These are phyloP conservation scores for Colletotrichum scovillei DNA, from an alignment of 2,329 filamentous ascomycete genomes.

Conservation along the genomic window DNA sequence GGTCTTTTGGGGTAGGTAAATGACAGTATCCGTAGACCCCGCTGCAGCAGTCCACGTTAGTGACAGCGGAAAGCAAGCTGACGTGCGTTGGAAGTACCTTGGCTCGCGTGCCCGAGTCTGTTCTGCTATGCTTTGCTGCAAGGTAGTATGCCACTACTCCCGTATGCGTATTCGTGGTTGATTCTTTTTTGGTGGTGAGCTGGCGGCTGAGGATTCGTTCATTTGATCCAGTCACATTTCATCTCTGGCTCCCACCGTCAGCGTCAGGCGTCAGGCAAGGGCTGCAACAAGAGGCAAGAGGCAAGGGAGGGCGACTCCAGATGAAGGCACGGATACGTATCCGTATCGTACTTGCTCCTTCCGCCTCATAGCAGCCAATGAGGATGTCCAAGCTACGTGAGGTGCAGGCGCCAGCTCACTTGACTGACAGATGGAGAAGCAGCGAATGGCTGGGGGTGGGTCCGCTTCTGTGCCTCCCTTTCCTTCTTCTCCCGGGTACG, in stretches of 20 bases:
- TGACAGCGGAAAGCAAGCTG: conserved; percentile 11
- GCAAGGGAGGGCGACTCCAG: conserved; percentile 13
- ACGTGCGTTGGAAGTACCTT: conserved; percentile 15
- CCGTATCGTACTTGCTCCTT: too few species aligned
- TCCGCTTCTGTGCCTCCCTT: neutral
- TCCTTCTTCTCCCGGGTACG: neutral
- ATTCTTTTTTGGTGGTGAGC: conserved; percentile 20
- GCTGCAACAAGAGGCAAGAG: neutral
- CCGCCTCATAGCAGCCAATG: neutral
- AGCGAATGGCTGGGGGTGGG: conserved; percentile 24
- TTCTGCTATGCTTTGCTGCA: neutral
- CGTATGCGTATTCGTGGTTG: neutral
- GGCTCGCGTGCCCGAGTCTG: neutral
- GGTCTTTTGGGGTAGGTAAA: neutral
- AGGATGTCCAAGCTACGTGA: neutral
- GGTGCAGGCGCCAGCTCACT: neutral
- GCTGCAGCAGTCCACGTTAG: neutral
- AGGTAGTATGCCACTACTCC: too few species aligned
- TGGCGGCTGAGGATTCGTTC: conserved; percentile 22
- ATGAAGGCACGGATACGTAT: conserved; percentile 15
- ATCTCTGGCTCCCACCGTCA: neutral
- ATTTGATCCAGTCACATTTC: conserved; percentile 14
- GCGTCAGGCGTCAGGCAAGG: neutral
- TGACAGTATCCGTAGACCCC: neutral
- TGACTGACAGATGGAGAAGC: neutral